A percentile compares a stretch with the other conserved stretches of the same genome.
Conservation (phyloP, 768 basidiomycete species). For the Suillus hirtellus region DNA sequence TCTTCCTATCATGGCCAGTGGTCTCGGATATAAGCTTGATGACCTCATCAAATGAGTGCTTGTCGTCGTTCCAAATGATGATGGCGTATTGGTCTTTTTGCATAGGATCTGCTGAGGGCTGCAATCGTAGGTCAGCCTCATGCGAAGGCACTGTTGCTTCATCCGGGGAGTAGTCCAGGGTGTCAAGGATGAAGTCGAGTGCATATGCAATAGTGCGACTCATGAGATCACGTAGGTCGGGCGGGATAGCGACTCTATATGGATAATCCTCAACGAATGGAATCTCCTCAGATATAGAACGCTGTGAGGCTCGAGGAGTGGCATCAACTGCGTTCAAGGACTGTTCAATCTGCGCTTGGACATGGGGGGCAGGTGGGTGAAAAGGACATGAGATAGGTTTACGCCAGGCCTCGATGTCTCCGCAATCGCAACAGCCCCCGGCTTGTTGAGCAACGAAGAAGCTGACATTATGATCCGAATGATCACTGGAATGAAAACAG, state of each 20-base stretch:
- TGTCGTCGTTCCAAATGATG: conserved; percentile 96
- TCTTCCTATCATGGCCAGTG: conserved; percentile 50
- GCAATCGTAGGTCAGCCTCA: conserved; percentile 69
- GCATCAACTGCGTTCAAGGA: conserved; percentile 29
- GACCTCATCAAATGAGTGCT: conserved; percentile 90
- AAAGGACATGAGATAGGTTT: conserved; percentile 64
- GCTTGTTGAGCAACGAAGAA: conserved; percentile 93
- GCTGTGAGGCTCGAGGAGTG: conserved; percentile 44
- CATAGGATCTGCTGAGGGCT: conserved; percentile 78
- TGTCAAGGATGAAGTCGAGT: conserved; percentile 81
- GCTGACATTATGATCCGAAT: conserved; percentile 85
- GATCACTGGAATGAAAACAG: conserved; percentile 89
- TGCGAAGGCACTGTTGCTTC: conserved; percentile 66
- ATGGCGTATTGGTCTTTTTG: conserved; percentile 79
- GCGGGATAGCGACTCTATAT: conserved; percentile 54
- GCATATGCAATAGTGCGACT: conserved; percentile 71
- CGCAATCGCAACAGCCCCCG: conserved; percentile 94
- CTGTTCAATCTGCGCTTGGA: conserved; percentile 21
- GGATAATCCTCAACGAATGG: conserved; percentile 64
- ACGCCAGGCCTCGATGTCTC: conserved; percentile 88
- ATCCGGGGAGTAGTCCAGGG: conserved; percentile 79
- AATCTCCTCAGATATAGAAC: conserved; percentile 46
- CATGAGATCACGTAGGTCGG: conserved; percentile 75
- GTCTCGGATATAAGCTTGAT: conserved; percentile 67
- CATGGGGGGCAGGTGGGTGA: conserved; percentile 56